Base-by-base conservation (phyloP, 768 basidiomycete genomes). In the Fistulinella prunicolor region DNA sequence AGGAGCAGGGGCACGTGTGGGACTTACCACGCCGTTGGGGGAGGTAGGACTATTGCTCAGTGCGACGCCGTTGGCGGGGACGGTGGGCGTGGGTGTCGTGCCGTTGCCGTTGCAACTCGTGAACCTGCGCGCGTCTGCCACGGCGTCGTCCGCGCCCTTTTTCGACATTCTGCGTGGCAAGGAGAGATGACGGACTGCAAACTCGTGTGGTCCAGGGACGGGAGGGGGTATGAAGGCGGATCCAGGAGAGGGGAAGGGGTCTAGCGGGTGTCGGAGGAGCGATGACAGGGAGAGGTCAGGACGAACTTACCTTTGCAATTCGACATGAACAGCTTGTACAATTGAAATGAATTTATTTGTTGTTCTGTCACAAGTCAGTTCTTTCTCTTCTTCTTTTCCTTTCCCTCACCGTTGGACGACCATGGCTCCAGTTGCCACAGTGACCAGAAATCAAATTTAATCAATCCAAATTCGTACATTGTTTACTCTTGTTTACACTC, bases 171-270 rank as follows among this genome's bases (percentile, higher is more conserved):
- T 67, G 1, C 50, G 66, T 0, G 73, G 73, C 50, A 73, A 75
- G 32, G 77, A 57, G n/a, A n/a, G n/a, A n/a, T n/a, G n/a, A n/a
- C n/a, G n/a, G n/a, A n/a, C n/a, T 12, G 83, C 83, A 58, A 84
- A 86, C 58, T 88, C 85, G 71, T 86, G 84, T 24, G 78, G 72
- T 3, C 78, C 77, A 1, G 81, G 82, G 4, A 77, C 73, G 4
- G 86, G 85, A 4, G 86, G 86, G 2, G 86, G 83, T 3, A 85
- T 58, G 55, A 87, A 87, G 0, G 81, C 73, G 6, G 81, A 83
- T 0, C 80, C 80, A 3, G 86, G 86, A 0, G 82, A 83, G 0
- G 84, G 85, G 67, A 77, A 76, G 3, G 77, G 73, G 9, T 76
- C 69, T 20, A 70, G 63, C 19, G 65, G 23, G 19, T 6, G 28